These are phyloP conservation scores for Aspergillus uvarum DNA, from an alignment of 2,329 filamentous ascomycete genomes.

Conservation along the genomic window DNA sequence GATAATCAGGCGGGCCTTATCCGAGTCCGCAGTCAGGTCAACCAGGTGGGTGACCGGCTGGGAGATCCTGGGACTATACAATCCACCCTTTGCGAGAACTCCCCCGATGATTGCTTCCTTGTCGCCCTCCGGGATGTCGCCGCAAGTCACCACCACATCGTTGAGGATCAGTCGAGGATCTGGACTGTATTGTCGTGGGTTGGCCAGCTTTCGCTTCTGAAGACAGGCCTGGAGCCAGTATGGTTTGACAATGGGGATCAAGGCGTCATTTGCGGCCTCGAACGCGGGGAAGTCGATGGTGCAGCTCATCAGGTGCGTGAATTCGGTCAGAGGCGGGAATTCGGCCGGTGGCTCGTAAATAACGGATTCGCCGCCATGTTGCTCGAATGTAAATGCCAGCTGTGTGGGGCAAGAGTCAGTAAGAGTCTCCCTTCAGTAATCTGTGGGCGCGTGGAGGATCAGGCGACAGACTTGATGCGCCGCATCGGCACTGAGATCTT, in stretches of 20 bases:
- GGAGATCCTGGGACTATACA: slow-evolving; percentile 70
- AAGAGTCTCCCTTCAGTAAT: neutral
- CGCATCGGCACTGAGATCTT: slow-evolving; percentile 38
- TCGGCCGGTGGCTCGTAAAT: slow-evolving; percentile 40
- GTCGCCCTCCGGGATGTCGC: slow-evolving; percentile 79
- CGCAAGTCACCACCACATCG: slow-evolving; percentile 77
- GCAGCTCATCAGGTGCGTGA: slow-evolving; percentile 68
- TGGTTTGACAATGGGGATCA: slow-evolving; percentile 81
- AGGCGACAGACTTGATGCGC: slow-evolving; percentile 41
- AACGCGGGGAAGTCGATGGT: slow-evolving; percentile 94
- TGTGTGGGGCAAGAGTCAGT: slow-evolving; percentile 28
- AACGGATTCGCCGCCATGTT: slow-evolving; percentile 51
- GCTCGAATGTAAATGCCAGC: slow-evolving; percentile 48
- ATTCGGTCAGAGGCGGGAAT: slow-evolving; percentile 44
- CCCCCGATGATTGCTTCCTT: slow-evolving; percentile 90
- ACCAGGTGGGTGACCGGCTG: slow-evolving; percentile 85
- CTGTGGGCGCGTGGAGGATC: slow-evolving; percentile 1
- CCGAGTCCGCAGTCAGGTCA: slow-evolving; percentile 71
- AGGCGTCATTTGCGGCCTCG: slow-evolving; percentile 66
- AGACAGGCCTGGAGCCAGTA: slow-evolving; percentile 76
- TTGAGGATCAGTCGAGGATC: slow-evolving; percentile 90
- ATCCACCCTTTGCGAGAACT: slow-evolving; percentile 83
- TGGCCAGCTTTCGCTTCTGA: slow-evolving; percentile 66
- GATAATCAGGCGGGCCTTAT: slow-evolving; percentile 59
- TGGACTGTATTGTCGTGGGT: slow-evolving; percentile 81